Evolutionary conservation across 1,284 basidiomycete species (phyloP), one percentile per base, ranked within the genome.

Genomic region (Bjerkandera adusta): DNA sequence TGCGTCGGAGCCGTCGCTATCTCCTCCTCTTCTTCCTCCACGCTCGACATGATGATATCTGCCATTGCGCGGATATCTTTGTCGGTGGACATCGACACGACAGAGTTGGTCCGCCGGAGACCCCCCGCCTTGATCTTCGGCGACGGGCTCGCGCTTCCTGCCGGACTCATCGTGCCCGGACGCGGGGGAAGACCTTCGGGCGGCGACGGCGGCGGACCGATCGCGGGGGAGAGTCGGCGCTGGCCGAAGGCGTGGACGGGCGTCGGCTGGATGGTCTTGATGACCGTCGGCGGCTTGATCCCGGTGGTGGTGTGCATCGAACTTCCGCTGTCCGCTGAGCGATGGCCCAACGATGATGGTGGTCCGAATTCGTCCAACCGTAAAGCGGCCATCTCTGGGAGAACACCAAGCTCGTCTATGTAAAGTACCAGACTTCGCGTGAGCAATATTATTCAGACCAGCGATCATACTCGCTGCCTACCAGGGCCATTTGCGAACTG

Each of bases 51-150:
- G 41, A 69, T 55, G 43, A 69, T 43, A 34, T 67, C 67, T 3
- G 63, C 66, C 24, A 70, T 52, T 27, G 62, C 64, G 16, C 54
- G 49, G 16, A 68, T 48, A 26, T 69, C 67, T 37, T 64, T 50
- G 20, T 68, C 65, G 3, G 64, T 66, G 2, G 57, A 47, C 15
- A 62, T 42, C 1, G 65, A 66, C 25, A 67, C 55, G 26, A 57
- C 50, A 46, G 64, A 61, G 38, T 27, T 37, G 11, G 27, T 4
- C 3, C 40, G 40, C 3, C 29, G 5, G 29, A 37, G 8, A 21
- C 36, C 18, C 36, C 6, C 12, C 15, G 26, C 25, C 5, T 11
- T 18, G 26, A 16, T 38, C 11, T 38, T 4, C 16, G 11, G 8
- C n/a, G n/a, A n/a, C n/a, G n/a, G n/a, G n/a, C n/a, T n/a, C n/a